Conservation (phyloP, 1,284 basidiomycete genomes). For the Inonotus hispidus region DNA sequence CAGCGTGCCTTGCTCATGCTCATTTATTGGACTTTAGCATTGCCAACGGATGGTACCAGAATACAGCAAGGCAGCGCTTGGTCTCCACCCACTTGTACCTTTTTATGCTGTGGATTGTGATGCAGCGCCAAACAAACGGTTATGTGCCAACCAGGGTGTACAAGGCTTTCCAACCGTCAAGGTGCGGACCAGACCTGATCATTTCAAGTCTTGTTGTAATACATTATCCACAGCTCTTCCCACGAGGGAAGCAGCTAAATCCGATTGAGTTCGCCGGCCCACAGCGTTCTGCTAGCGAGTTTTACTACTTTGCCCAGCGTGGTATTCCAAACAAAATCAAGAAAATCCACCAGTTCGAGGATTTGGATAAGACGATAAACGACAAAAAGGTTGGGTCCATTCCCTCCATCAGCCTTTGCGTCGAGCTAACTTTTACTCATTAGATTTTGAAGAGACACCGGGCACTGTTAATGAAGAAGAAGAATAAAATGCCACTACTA, state of each 20-base stretch:
- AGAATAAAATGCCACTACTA: slow-evolving; percentile 73
- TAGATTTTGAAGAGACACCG: slow-evolving; percentile 56
- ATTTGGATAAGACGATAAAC: slow-evolving; percentile 55
- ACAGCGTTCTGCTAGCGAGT: slow-evolving; percentile 66
- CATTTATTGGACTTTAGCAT: slow-evolving; percentile 48
- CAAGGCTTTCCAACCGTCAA: slow-evolving; percentile 94
- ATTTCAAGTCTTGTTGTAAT: slow-evolving; percentile 2
- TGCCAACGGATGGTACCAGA: slow-evolving; percentile 87
- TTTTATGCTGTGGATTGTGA: slow-evolving; percentile 93
- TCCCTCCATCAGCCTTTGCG: background rate
- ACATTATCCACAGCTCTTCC: slow-evolving; percentile 52
- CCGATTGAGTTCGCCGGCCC: slow-evolving; percentile 66
- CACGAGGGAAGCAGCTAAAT: slow-evolving; percentile 59
- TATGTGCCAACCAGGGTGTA: slow-evolving; percentile 83
- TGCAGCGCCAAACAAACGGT: slow-evolving; percentile 69
- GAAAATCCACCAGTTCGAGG: slow-evolving; percentile 56
- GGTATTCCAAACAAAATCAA: slow-evolving; percentile 66
- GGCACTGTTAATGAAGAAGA: slow-evolving; percentile 70
- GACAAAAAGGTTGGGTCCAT: slow-evolving; percentile 39
- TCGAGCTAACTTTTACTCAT: background rate
- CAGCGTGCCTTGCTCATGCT: background rate
- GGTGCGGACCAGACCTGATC: slow-evolving; percentile 30
- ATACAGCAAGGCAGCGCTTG: slow-evolving; percentile 75
- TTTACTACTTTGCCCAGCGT: slow-evolving; percentile 75
- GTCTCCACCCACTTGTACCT: slow-evolving; percentile 78